A percentile compares a stretch with the other conserved stretches of the same genome.
phyloP scores from a whole-genome alignment of 2,329 filamentous ascomycete species.

The Penicillium psychrosexuale region DNA sequence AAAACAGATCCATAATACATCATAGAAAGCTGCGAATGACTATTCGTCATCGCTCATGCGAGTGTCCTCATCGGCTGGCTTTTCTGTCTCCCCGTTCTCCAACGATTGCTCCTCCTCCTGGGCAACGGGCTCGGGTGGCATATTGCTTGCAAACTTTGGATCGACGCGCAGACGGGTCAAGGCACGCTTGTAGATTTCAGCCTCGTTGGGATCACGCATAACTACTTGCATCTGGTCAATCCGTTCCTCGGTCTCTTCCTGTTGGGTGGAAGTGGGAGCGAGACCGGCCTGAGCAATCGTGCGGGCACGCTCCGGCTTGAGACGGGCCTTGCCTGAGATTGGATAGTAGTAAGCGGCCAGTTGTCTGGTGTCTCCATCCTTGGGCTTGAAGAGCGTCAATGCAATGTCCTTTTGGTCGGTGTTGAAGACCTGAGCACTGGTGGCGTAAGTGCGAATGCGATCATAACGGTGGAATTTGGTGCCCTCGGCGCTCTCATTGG shows the following conservation, averaged over 20 bases:
- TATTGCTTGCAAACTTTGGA: conserved; percentile 38
- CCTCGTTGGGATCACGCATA: conserved; percentile 51
- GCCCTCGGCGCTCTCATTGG: conserved; percentile 44
- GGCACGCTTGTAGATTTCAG: conserved; percentile 49
- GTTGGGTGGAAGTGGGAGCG: conserved; percentile 36
- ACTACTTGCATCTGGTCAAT: conserved; percentile 54
- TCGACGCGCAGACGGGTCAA: conserved; percentile 48
- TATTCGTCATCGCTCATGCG: conserved; percentile 23
- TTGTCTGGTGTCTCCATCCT: conserved; percentile 34
- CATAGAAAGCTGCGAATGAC: not conserved
- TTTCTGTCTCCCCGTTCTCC: conserved; percentile 13
- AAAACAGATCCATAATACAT: conserved; percentile 8
- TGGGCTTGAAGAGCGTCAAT: conserved; percentile 56
- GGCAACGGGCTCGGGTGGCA: conserved; percentile 28
- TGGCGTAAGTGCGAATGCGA: conserved; percentile 60
- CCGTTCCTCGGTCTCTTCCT: conserved; percentile 43
- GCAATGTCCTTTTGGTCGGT: conserved; percentile 55
- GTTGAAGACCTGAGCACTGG: conserved; percentile 52
- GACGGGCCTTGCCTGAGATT: conserved; percentile 54
- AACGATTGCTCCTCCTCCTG: conserved; percentile 15
- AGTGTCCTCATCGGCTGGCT: conserved; percentile 22
- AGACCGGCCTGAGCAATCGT: conserved; percentile 43
- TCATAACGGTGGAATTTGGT: conserved; percentile 53
- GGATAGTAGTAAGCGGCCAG: conserved; percentile 63
- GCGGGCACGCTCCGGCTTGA: conserved; percentile 51